phyloP scores from a whole-genome alignment of 352 stramenopile genomes.

The Thalassiosira oceanica region DNA sequence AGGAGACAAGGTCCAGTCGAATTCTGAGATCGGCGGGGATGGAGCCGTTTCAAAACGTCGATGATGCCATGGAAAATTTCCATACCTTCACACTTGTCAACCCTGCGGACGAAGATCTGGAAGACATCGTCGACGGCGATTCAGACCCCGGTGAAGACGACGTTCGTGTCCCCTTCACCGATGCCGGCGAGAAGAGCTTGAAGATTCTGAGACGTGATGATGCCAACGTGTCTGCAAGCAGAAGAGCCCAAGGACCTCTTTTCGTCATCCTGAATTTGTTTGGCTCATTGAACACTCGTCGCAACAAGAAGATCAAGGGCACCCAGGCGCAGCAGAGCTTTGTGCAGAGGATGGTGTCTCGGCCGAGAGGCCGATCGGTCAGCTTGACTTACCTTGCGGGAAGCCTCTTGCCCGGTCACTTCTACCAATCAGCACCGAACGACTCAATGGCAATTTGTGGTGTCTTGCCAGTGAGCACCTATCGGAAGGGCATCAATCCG shows the following conservation, averaged over 20 bases:
- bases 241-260: slow-evolving; percentile 16
- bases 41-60: too few species aligned
- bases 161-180: background rate
- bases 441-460: slow-evolving; percentile 21
- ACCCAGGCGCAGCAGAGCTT: slow-evolving; percentile 26
- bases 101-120: background rate
- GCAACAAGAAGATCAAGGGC: slow-evolving; percentile 19
- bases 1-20: too few species aligned
- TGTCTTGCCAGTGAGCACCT: slow-evolving; percentile 17
- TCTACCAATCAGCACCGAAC: slow-evolving; percentile 12
- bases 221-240: background rate
- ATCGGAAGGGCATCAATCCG: slow-evolving; percentile 3
- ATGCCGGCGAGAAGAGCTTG: background rate
- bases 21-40: too few species aligned
- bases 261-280: slow-evolving; percentile 31
- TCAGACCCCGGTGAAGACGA: slow-evolving; percentile 3
- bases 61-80: too few species aligned
- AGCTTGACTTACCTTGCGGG: slow-evolving; percentile 24
- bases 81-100: too few species aligned
- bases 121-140: background rate
- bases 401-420: slow-evolving; percentile 22
- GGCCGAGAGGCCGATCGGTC: slow-evolving; percentile 8
- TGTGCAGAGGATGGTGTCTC: slow-evolving; percentile 22
- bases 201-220: background rate
- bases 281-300: slow-evolving; percentile 11